Base-by-base conservation (phyloP, 1,139 yeast species). In the Kodamaea sp. region DNA sequence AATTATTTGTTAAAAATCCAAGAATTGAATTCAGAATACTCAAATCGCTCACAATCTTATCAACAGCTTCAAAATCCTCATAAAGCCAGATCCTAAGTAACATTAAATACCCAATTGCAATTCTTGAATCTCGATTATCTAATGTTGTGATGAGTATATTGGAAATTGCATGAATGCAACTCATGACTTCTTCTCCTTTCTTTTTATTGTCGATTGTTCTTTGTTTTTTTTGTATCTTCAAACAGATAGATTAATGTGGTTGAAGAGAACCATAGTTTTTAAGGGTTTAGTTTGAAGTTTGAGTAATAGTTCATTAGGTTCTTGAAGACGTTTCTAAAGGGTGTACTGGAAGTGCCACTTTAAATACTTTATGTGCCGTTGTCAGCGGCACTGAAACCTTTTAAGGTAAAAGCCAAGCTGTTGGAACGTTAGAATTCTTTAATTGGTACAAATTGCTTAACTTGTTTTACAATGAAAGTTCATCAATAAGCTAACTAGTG, bases 241-340 rank as follows among this genome's bases (percentile, higher is more conserved):
- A 89, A 76, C 4, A 89, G 55, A 42, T 77, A 78, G 40, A 85
- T 67, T 31, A 92, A 55, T 4, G 87, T 68, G 2, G 80, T 74
- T 1, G 87, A 70, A 0, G 97, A 81, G 63, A 92, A 90, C 95
- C 96, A 94, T 1, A 81, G 65, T 52, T 82, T 79, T 57, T 88
- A 92, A 0, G 98, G 97, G 49, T 94, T 90, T 31, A 89, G 62
- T 42, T 81, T 78, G 34, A 77, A 64, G 12, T 84, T 89, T 1
- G 87, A 77, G 50, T 89, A 94, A 52, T 85, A 88, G 48, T 84
- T 92, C 54, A 88, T 74, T 6, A 92, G 62, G 0, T 84, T 77
- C 15, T 79, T 67, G 40, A 92, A 79, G 1, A 92, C 60, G 54
- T 87, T 87, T 2, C 65, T 70, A 39, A 53, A 52, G 0, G 73